Evolutionary conservation across 768 basidiomycete genomes (phyloP).

Genomic region (Dioszegia crocea): DNA sequence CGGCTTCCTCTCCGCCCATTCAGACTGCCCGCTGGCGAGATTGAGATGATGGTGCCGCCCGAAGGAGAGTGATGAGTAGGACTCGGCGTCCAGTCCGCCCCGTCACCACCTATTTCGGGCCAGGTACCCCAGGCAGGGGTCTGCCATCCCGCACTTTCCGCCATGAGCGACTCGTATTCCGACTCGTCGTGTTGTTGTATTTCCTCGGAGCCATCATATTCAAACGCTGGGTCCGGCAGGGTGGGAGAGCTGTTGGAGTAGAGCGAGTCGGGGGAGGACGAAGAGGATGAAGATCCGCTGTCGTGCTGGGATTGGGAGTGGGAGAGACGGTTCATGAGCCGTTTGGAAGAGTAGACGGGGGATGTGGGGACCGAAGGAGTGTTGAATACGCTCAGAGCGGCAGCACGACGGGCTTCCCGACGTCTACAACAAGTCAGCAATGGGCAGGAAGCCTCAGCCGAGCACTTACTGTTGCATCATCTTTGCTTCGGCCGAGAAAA

Average conservation of each 20-base stretch:
- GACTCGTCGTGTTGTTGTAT: slow-evolving; percentile 20
- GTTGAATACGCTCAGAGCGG: background rate
- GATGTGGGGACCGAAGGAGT: background rate
- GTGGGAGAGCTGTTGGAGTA: slow-evolving; percentile 34
- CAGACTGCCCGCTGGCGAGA: slow-evolving; percentile 33
- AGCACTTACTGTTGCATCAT: slow-evolving; percentile 4
- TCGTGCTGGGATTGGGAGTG: background rate
- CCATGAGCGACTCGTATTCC: slow-evolving; percentile 29
- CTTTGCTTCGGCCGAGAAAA: background rate
- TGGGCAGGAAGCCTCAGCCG: background rate
- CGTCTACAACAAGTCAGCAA: background rate
- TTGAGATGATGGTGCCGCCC: slow-evolving; percentile 32
- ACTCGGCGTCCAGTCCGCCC: slow-evolving; percentile 23
- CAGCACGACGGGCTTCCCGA: background rate
- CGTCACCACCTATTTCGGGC: slow-evolving; percentile 15
- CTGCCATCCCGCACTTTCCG: slow-evolving; percentile 7
- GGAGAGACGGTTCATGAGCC: slow-evolving; percentile 2
- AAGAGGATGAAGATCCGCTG: slow-evolving; percentile 13
- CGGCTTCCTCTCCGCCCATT: slow-evolving; percentile 15
- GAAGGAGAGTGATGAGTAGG: slow-evolving; percentile 4
- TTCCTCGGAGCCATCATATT: slow-evolving; percentile 22
- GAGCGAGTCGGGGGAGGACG: slow-evolving; percentile 39
- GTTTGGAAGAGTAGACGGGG: background rate
- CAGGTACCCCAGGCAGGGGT: slow-evolving; percentile 21
- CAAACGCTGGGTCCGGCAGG: slow-evolving; percentile 30